phyloP scores from a whole-genome alignment of 148 eudicot genomes.

The Euryodendron excelsum region DNA sequence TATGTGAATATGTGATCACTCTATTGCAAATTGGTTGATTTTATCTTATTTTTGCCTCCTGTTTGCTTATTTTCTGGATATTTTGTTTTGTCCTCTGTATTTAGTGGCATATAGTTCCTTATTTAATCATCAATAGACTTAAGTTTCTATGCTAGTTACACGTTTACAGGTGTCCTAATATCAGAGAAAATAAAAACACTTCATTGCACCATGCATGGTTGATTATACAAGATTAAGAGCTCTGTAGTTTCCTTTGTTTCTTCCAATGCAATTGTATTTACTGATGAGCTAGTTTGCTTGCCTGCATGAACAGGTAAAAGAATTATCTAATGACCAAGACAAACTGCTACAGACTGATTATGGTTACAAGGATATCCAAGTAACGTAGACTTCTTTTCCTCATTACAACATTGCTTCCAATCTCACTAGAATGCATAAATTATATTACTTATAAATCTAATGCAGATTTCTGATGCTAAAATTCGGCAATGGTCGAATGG shows the following conservation, averaged over 20 bases:
- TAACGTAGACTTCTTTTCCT: slow-evolving; percentile 20
- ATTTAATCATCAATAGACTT: background rate
- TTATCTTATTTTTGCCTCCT: background rate
- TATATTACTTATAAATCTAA: slow-evolving; percentile 6
- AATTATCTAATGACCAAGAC: slow-evolving; percentile 32
- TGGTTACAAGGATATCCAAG: slow-evolving; percentile 41
- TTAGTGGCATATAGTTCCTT: background rate
- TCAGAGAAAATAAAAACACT: background rate
- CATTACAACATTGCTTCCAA: background rate
- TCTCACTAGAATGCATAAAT: background rate
- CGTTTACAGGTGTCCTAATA: background rate
- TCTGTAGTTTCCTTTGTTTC: slow-evolving; percentile 1
- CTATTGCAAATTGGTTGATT: background rate
- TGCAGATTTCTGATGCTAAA: slow-evolving; percentile 58
- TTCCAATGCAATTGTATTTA: background rate
- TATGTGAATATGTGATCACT: slow-evolving; percentile 32
- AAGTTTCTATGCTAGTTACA: background rate
- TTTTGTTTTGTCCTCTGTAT: background rate
- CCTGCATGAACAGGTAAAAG: slow-evolving; percentile 38
- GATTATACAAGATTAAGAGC: background rate
- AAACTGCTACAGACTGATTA: slow-evolving; percentile 24
- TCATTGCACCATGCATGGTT: background rate
- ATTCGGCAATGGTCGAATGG: slow-evolving; percentile 75
- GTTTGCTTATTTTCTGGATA: background rate
- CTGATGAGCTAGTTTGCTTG: background rate